Evolutionary conservation across 2,329 filamentous ascomycete species (phyloP).

Genomic region (Aspergillus brasiliensis): DNA sequence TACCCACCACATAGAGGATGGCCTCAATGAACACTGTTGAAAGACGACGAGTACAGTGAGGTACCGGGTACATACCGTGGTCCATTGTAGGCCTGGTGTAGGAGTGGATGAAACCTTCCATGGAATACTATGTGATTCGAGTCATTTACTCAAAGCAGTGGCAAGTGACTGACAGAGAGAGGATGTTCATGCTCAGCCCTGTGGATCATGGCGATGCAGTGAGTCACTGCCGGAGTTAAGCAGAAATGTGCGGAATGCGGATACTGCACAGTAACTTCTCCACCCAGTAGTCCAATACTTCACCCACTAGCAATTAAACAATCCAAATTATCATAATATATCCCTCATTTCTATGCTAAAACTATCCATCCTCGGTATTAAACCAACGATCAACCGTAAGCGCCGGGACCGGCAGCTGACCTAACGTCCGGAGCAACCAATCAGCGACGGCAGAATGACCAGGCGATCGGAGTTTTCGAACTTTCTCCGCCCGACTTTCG

Average conservation of each 20-base stretch:
- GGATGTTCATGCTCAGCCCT: constrained; percentile 1
- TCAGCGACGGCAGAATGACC: constrained; percentile 9
- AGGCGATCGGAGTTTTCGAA: constrained; percentile 29
- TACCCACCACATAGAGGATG: no score
- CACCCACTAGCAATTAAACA: no score
- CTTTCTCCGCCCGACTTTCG: constrained; percentile 25
- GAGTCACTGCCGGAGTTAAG: constrained; percentile 9
- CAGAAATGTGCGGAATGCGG: background rate
- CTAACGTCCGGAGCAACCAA: constrained; percentile 14
- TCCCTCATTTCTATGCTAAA: no score
- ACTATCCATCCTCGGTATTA: background rate
- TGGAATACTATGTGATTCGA: background rate
- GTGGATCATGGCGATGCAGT: constrained; percentile 5
- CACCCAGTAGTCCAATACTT: background rate
- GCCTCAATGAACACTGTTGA: no score
- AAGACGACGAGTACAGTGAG: no score
- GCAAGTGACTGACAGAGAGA: background rate
- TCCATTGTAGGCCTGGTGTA: no score
- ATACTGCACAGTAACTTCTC: no score
- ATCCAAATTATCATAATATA: no score
- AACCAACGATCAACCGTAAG: constrained; percentile 1
- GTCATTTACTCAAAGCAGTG: background rate
- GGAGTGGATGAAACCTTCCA: background rate
- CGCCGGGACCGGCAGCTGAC: constrained; percentile 7
- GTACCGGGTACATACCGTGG: no score